Evolutionary conservation across 2,329 filamentous ascomycete genomes (phyloP).

Genomic region (Colletotrichum liaoningense): DNA sequence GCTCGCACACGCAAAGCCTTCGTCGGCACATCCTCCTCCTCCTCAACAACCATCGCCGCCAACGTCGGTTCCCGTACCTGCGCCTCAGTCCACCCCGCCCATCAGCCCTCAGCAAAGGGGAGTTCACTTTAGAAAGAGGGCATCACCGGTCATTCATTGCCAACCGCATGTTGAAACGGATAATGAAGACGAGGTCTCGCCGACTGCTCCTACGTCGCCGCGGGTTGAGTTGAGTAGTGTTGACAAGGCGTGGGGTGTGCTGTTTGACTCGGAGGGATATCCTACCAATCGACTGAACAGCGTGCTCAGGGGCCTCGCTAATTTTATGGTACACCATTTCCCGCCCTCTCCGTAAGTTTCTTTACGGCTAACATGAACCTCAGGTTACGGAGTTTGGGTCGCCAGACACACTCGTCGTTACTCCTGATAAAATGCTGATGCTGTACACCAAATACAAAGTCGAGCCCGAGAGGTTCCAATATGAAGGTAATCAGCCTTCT

Average conservation of each 20-base stretch:
- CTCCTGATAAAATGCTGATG: slow-evolving; percentile 78
- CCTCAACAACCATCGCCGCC: neutral
- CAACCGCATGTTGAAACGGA: slow-evolving; percentile 6
- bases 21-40: neutral
- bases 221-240: slow-evolving; percentile 64
- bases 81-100: slow-evolving; percentile 10
- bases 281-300: slow-evolving; percentile 77
- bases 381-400: slow-evolving; percentile 46
- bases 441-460: slow-evolving; percentile 79
- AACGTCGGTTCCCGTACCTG: neutral
- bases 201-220: neutral
- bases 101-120: slow-evolving; percentile 8
- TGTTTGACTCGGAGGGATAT: slow-evolving; percentile 77
- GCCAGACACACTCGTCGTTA: slow-evolving; percentile 68
- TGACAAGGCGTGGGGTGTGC: slow-evolving; percentile 80
- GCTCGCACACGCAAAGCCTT: neutral
- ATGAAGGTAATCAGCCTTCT: slow-evolving; percentile 64
- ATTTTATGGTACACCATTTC: slow-evolving; percentile 70
- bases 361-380: neutral
- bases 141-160: slow-evolving; percentile 25
- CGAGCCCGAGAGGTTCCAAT: slow-evolving; percentile 74
- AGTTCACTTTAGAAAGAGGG: slow-evolving; percentile 27
- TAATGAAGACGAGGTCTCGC: neutral
- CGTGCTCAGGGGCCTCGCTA: slow-evolving; percentile 78
- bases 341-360: neutral